A percentile compares a stretch with the other conserved stretches of the same genome.
Conservation (phyloP, 176 grass and related monocot species). For the Olyra latifolia region DNA sequence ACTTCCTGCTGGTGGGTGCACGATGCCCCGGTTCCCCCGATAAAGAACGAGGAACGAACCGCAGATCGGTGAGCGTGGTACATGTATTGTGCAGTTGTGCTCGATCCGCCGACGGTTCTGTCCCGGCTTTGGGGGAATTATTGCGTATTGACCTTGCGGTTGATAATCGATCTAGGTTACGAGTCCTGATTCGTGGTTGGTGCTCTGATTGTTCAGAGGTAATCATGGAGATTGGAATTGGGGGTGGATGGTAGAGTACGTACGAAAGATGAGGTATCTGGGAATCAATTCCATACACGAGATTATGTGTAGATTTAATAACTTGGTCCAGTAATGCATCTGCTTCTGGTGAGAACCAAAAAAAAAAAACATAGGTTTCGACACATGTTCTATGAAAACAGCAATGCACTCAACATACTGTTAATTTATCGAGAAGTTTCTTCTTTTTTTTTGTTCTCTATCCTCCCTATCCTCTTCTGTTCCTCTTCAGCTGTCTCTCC, state of each 20-base stretch:
- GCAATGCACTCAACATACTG: background rate
- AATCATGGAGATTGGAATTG: background rate
- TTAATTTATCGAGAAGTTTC: background rate
- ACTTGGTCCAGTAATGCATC: background rate
- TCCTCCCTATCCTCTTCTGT: too few species aligned
- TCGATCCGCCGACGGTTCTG: background rate
- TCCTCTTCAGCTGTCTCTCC: too few species aligned
- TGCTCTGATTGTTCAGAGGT: background rate
- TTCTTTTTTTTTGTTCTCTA: too few species aligned
- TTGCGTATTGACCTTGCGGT: background rate
- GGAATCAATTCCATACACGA: background rate
- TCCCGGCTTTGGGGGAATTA: background rate
- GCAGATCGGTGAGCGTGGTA: background rate
- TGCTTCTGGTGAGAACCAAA: too few species aligned
- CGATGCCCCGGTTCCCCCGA: background rate
- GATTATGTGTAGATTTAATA: background rate
- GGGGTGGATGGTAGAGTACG: background rate
- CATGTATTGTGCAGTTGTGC: too few species aligned
- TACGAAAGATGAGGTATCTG: background rate
- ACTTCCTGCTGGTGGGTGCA: constrained; percentile 6
- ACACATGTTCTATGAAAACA: background rate
- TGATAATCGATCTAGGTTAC: background rate
- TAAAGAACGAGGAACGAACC: background rate
- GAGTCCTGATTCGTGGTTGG: background rate
- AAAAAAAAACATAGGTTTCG: background rate